Evolutionary conservation across 306 rosid genomes (phyloP).

Genomic region (Argentina anserina): DNA sequence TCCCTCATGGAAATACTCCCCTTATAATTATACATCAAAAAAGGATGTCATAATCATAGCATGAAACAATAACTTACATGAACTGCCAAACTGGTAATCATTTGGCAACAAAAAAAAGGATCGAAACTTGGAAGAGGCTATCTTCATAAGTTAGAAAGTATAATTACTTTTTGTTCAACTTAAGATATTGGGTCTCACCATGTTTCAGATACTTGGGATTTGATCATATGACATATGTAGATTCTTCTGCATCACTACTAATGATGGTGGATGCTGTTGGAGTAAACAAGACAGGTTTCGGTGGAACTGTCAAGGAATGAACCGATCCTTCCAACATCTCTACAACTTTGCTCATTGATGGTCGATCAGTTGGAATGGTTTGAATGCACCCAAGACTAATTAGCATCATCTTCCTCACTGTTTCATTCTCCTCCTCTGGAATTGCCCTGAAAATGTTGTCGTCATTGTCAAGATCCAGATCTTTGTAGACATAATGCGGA

Average conservation of each 20-base stretch:
- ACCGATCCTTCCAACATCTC: conserved; percentile 39
- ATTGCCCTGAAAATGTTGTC: neutral
- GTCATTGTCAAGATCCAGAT: neutral
- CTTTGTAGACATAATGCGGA: neutral
- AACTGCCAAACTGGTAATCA: no score
- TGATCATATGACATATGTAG: no score
- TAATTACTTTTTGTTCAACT: no score
- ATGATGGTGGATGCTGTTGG: conserved; percentile 11
- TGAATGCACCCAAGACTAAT: conserved; percentile 42
- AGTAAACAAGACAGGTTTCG: conserved; percentile 28
- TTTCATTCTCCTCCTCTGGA: conserved; percentile 27
- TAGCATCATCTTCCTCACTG: conserved; percentile 26
- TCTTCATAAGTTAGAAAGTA: no score
- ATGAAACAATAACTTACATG: no score
- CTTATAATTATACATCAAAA: no score
- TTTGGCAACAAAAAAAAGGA: no score
- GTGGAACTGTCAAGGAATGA: conserved; percentile 26
- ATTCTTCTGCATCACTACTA: neutral
- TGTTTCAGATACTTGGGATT: neutral
- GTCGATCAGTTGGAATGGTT: conserved; percentile 28
- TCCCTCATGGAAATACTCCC: no score
- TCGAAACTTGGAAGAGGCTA: no score
- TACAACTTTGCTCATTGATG: conserved; percentile 36
- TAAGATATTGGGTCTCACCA: neutral
- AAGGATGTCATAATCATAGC: no score